Base-by-base conservation (phyloP, 345 rosid species). In the Hirschfeldia incana region DNA sequence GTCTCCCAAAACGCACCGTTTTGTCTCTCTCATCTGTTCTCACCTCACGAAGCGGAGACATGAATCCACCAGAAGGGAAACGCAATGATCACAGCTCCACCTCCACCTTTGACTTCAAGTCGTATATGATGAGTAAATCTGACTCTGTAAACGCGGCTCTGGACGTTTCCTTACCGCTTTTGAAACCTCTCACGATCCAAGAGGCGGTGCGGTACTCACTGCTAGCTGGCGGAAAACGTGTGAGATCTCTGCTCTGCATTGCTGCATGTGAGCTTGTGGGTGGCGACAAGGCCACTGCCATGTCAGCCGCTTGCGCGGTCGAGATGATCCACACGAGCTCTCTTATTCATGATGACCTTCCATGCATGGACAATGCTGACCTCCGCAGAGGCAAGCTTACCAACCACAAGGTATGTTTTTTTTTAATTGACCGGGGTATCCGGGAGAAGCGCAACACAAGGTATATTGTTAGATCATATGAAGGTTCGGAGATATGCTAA, bases 241-340 rank as follows among this genome's bases (percentile, higher is more conserved):
- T 92, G 34, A 83, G 97, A 3, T 94, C 97, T 0, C 78, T 85
- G 9, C 89, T 94, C 71, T 94, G 97, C 74, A 72, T 94, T 62
- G 97, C 97, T 0, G 92, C 94, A 0, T 89, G 95, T 33, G 97
- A 91, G 80, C 86, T 91, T 0, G 95, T 92, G 5, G 95, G 97
- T 0, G 97, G 97, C 6, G 46, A 69, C n/a, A 88, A 88, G 76
- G 67, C 89, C 51, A 77, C 53, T 62, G 93, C 95, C 13, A 89
- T 94, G 97, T 88, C 97, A 6, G 87, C 94, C 0, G 95, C 97
- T 34, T 94, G 97, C 13, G 97, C 94, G 0, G 85, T 92, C 2
- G 95, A 94, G 83, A 92, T 92, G 98, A 89, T 92, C 69, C 97
- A 92, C 71, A 85, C 97, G 51, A 91, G 92, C 90, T 94, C 97